A percentile compares a stretch with the other conserved stretches of the same genome.
Evolutionary conservation across 1,284 basidiomycete genomes (phyloP).

Genomic region (Ganoderma multipileum): DNA sequence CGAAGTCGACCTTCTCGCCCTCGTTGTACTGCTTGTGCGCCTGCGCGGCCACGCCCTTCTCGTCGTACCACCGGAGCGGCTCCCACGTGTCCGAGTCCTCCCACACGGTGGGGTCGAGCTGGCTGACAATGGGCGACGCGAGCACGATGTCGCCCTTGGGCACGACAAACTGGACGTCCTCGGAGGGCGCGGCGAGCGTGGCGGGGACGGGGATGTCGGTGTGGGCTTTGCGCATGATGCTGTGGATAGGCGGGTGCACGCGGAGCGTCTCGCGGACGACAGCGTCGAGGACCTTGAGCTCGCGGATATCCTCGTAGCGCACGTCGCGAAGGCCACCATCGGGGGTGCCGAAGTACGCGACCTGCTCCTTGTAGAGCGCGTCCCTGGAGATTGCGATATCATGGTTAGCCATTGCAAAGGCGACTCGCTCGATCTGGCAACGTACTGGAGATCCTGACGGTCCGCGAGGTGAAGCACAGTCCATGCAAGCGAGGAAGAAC

Average conservation of each 20-base stretch:
- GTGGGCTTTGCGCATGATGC: constrained; percentile 89
- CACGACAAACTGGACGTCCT: constrained; percentile 80
- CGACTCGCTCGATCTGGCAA: constrained; percentile 24
- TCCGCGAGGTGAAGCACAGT: constrained; percentile 90
- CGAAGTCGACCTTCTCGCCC: constrained; percentile 94
- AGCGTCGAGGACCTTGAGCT: constrained; percentile 86
- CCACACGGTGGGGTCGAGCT: constrained; percentile 91
- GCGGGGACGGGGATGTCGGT: constrained; percentile 85
- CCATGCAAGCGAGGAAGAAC: constrained; percentile 93
- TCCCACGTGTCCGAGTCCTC: constrained; percentile 77
- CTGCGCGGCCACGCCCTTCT: constrained; percentile 76
- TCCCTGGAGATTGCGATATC: constrained; percentile 53
- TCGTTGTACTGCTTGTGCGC: constrained; percentile 80
- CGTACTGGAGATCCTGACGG: constrained; percentile 78
- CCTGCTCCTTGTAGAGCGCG: constrained; percentile 89
- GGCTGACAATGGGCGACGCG: constrained; percentile 88
- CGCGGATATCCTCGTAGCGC: constrained; percentile 88
- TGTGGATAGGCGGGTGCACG: constrained; percentile 93
- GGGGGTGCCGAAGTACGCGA: constrained; percentile 80
- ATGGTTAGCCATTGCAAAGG: not conserved
- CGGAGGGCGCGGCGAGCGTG: constrained; percentile 80
- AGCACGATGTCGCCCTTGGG: constrained; percentile 93
- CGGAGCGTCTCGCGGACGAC: constrained; percentile 94
- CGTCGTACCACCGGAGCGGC: constrained; percentile 86
- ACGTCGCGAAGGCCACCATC: constrained; percentile 85